Percentiles rank a stretch among this genome's conserved stretches.
Conservation (phyloP, 495 filamentous ascomycete genomes). For the Penicillium subrubescens region DNA sequence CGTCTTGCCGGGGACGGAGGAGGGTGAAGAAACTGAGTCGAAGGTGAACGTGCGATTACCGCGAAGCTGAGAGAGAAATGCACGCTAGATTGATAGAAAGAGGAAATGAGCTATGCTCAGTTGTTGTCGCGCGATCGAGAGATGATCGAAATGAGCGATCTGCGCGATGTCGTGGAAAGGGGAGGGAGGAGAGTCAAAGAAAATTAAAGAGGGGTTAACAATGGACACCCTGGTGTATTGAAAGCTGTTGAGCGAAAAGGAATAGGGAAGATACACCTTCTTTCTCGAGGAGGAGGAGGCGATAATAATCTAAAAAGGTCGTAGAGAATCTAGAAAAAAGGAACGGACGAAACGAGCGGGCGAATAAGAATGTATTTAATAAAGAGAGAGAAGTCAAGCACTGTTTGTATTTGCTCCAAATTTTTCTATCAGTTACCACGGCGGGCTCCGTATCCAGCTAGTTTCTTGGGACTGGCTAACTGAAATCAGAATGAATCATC, state of each 20-base stretch:
- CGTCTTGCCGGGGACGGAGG: neutral
- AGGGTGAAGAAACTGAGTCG: neutral
- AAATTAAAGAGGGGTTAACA: neutral
- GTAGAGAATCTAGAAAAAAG: neutral
- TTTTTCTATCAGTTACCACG: neutral
- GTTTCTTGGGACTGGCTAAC: neutral
- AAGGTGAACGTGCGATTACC: neutral
- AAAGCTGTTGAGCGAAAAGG: neutral
- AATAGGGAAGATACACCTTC: neutral
- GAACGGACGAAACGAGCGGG: neutral
- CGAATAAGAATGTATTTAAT: constrained; percentile 2
- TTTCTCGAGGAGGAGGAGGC: neutral
- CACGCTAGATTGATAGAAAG: neutral
- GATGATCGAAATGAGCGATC: neutral
- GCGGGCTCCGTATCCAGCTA: neutral
- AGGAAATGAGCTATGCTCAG: neutral
- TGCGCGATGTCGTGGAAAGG: neutral
- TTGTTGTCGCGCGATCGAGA: neutral
- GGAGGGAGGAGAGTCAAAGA: neutral
- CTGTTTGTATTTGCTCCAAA: neutral
- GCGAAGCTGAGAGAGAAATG: neutral
- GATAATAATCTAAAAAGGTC: neutral
- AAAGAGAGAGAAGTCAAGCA: neutral
- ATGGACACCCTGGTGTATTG: neutral
- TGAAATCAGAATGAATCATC: neutral